phyloP scores from a whole-genome alignment of 108 stramenopile species.

The Cylindrotheca fusiformis region DNA sequence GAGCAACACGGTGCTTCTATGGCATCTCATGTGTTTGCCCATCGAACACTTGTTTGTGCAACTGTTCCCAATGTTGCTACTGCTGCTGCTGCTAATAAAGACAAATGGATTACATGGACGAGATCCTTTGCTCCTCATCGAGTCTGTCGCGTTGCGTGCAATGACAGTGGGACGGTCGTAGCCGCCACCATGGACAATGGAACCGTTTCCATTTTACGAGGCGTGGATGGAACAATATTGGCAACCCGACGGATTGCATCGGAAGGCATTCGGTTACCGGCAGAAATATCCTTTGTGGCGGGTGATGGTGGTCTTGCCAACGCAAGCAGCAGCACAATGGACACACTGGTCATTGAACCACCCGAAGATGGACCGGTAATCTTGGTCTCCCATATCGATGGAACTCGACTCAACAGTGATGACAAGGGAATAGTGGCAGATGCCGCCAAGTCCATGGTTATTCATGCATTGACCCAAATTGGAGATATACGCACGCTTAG shows the following conservation, averaged over 20 bases:
- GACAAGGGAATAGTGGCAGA: slow-evolving; percentile 35
- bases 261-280: slow-evolving; percentile 16
- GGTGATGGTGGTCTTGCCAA: too few relatives aligned
- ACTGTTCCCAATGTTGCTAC: slow-evolving; percentile 7
- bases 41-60: slow-evolving; percentile 21
- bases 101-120: slow-evolving; percentile 41
- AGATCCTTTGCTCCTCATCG: slow-evolving; percentile 43
- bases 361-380: slow-evolving; percentile 33
- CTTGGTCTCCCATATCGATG: slow-evolving; percentile 71
- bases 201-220: slow-evolving; percentile 57
- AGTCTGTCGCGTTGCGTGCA: slow-evolving; percentile 45
- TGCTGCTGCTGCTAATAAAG: slow-evolving; percentile 5
- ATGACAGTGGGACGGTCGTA: slow-evolving; percentile 50
- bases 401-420: slow-evolving; percentile 44
- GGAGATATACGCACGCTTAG: slow-evolving; percentile 14
- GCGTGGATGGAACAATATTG: slow-evolving; percentile 55
- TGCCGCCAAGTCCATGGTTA: slow-evolving; percentile 50
- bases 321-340: neutral
- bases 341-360: slow-evolving; percentile 36
- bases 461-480: slow-evolving; percentile 33
- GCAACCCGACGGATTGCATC: slow-evolving; percentile 54
- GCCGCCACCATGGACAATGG: slow-evolving; percentile 55
- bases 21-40: slow-evolving; percentile 25
- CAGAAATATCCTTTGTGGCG: slow-evolving; percentile 14
- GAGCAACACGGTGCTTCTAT: slow-evolving; percentile 12